Conservation (phyloP, 371 early-diverging fungal species). For the Mortierella sp. region DNA sequence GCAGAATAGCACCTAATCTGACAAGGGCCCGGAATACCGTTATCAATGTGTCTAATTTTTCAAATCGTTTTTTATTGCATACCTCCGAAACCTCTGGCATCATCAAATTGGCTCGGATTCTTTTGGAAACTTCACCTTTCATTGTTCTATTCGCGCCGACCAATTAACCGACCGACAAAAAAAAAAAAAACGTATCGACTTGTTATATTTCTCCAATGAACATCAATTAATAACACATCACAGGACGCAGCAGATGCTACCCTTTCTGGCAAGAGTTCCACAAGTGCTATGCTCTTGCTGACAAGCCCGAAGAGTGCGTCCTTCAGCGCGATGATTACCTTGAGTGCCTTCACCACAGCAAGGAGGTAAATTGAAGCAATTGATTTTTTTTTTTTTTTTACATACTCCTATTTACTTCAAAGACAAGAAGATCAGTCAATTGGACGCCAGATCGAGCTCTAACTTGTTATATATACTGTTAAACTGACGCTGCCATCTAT, state of each 20-base stretch:
- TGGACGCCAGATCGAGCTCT: not conserved
- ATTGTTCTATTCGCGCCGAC: no score
- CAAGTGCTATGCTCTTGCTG: constrained; percentile 84
- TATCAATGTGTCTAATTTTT: no score
- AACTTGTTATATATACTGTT: no score
- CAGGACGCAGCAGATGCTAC: constrained; percentile 88
- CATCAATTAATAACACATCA: constrained; percentile 3
- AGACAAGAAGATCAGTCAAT: not conserved
- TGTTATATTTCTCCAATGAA: not conserved
- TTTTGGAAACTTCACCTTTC: no score
- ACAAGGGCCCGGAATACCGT: no score
- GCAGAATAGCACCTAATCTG: no score
- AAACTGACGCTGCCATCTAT: not conserved
- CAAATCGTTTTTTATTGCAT: not conserved
- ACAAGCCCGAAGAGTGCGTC: constrained; percentile 78
- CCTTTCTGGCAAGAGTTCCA: constrained; percentile 89
- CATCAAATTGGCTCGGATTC: no score
- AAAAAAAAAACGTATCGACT: not conserved
- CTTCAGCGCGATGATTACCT: constrained; percentile 83
- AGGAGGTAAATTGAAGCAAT: constrained; percentile 68
- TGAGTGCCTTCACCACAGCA: constrained; percentile 87
- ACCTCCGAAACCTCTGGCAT: no score
- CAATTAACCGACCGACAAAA: no score
- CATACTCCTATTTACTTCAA: no score
- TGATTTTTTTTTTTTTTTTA: not conserved